Base-by-base conservation (phyloP, 2,329 filamentous ascomycete species). In the Aspergillus jensenii region DNA sequence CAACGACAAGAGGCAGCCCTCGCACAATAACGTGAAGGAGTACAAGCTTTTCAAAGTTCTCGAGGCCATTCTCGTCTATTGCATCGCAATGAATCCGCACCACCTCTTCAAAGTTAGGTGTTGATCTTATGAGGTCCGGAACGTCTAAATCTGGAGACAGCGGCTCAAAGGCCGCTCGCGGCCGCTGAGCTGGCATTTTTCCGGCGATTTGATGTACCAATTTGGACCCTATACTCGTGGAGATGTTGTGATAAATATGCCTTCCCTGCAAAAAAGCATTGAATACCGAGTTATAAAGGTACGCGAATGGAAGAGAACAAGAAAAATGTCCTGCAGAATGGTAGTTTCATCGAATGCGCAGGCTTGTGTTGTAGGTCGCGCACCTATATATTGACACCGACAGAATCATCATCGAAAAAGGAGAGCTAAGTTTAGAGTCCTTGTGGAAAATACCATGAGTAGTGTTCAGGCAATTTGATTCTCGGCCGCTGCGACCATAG, bases 121-220 rank as follows among this genome's bases (percentile, higher is more conserved):
- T 90, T 8, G 83, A 82, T 57, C 95, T 88, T 15, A 98, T 90
- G 1, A 98, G 81, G 1, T 79, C 77, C 40, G 85, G 79, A 15
- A 98, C 80, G 70, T 98, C 89, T 57, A 98, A 85, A 68, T 93
- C 86, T 0, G 93, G 93, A 0, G 92, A 85, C 47, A 98, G 90
- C 1, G 93, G 93, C 73, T 96, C 91, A 74, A 98, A 98, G 52
- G 92, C 91, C 15, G 92, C 91, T 70, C 91, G 88, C 1, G 91
- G 91, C 67, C 93, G 87, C 58, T 88, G 80, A 14, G 89, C 82
- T 55, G 90, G 89, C 92, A 96, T 96, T 27, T 17, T 57, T n/a
- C 21, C 14, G 45, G 23, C n/a, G 45, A 14, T 50, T 19, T 15
- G 12, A 23, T 15, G 23, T 17, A 27, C 21, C 31, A 14, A 31